These are phyloP conservation scores for Rhizopogon vulgaris DNA, from an alignment of 768 basidiomycete species.

Conservation along the genomic window DNA sequence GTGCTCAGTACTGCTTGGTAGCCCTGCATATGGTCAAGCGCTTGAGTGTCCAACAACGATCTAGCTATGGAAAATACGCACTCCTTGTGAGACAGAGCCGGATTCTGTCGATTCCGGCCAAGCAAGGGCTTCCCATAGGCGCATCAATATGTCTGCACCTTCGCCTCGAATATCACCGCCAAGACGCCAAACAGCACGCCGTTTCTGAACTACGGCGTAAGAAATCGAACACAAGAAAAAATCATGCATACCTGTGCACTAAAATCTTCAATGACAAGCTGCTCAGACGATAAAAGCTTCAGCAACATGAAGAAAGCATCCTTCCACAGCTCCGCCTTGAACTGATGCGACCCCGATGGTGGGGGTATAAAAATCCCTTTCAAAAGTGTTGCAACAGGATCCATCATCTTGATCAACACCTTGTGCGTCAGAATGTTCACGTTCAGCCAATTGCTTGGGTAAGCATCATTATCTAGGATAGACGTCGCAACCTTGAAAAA, in stretches of 20 bases:
- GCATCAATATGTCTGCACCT: conserved; percentile 73
- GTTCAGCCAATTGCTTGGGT: conserved; percentile 88
- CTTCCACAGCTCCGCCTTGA: conserved; percentile 76
- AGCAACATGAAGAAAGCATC: conserved; percentile 79
- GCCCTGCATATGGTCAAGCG: conserved; percentile 39
- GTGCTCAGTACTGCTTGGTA: conserved; percentile 81
- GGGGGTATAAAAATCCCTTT: conserved; percentile 76
- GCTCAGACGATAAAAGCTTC: conserved; percentile 81
- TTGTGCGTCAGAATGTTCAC: conserved; percentile 85
- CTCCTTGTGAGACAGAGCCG: conserved; percentile 54
- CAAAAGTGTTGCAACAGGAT: conserved; percentile 71
- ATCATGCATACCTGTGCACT: conserved; percentile 68
- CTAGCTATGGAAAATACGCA: conserved; percentile 29
- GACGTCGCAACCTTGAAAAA: conserved; percentile 80
- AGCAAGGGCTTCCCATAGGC: conserved; percentile 82
- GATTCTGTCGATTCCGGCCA: conserved; percentile 57
- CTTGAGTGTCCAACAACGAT: background rate
- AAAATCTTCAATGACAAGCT: conserved; percentile 91
- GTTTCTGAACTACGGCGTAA: conserved; percentile 52
- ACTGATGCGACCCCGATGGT: conserved; percentile 53
- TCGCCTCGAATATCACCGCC: conserved; percentile 93
- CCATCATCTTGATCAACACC: conserved; percentile 83
- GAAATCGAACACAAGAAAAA: conserved; percentile 1
- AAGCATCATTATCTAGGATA: conserved; percentile 82
- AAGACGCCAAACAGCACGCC: conserved; percentile 92